Conservation (phyloP, 176 grass and related monocot species). For the Triticum urartu region DNA sequence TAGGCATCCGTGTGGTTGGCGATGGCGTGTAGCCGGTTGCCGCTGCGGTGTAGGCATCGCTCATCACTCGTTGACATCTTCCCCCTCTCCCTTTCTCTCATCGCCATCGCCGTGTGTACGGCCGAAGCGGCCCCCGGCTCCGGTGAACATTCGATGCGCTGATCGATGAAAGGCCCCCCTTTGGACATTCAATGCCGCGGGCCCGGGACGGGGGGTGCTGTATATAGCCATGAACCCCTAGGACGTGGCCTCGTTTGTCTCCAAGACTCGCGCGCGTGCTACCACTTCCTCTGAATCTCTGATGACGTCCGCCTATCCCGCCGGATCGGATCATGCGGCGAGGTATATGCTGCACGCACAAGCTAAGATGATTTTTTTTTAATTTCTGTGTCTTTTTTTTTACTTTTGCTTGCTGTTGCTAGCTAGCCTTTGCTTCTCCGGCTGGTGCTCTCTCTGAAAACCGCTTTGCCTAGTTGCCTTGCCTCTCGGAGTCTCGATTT, state of each 20-base stretch:
- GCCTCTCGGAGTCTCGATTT: too few species aligned
- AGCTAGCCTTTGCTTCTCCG: slow-evolving; percentile 9
- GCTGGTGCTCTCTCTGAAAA: not conserved
- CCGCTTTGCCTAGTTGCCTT: not conserved
- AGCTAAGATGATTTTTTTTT: not conserved
- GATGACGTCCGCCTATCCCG: too few species aligned
- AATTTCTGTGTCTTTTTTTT: not conserved
- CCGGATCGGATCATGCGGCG: too few species aligned
- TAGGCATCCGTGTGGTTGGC: slow-evolving; percentile 39
- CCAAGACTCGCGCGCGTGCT: not conserved
- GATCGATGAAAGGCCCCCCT: not conserved
- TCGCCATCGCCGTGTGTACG: not conserved
- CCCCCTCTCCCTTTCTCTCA: not conserved
- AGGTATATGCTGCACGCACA: not conserved
- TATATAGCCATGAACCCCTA: not conserved
- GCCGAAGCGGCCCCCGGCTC: too few species aligned
- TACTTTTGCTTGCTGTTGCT: not conserved
- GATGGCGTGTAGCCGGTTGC: not conserved
- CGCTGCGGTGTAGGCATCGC: slow-evolving; percentile 28
- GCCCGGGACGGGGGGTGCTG: not conserved
- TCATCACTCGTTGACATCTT: slow-evolving; percentile 43
- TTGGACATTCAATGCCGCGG: not conserved
- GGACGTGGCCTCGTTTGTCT: slow-evolving; percentile 11
- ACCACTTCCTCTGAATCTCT: too few species aligned
- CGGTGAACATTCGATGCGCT: slow-evolving; percentile 34